Conservation (phyloP, 495 filamentous ascomycete species). For the Penicillium angulare region DNA sequence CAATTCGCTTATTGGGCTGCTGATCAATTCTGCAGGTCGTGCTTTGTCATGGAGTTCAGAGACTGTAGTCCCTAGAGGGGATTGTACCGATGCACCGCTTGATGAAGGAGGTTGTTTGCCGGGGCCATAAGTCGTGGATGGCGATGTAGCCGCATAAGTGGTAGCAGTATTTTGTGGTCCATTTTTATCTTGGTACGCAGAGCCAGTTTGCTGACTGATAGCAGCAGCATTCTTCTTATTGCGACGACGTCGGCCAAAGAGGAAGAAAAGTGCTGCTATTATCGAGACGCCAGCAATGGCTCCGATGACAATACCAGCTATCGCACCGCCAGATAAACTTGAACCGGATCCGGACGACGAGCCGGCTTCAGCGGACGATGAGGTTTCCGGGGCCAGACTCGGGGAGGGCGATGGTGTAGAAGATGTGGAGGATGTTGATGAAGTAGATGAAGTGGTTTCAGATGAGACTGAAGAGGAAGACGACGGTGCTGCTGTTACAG, state of each 20-base stretch:
- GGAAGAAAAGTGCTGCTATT: slow-evolving; percentile 2
- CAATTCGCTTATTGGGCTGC: neutral
- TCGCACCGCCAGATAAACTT: slow-evolving; percentile 9
- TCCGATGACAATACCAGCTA: slow-evolving; percentile 18
- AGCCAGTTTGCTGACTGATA: neutral
- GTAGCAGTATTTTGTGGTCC: neutral
- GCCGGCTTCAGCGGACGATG: neutral
- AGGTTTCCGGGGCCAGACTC: neutral
- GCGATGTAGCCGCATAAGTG: neutral
- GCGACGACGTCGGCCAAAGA: slow-evolving; percentile 1
- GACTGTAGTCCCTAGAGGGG: neutral
- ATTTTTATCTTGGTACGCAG: neutral
- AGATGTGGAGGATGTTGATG: neutral
- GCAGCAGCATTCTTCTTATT: slow-evolving; percentile 1
- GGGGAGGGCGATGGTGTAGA: neutral
- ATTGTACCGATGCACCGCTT: neutral
- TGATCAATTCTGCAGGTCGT: neutral
- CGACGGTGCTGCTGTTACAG: neutral
- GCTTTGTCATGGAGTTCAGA: neutral
- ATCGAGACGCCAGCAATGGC: slow-evolving; percentile 4
- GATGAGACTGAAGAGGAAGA: neutral
- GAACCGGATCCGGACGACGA: neutral
- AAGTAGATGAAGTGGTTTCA: neutral
- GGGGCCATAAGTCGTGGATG: neutral
- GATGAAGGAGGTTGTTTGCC: neutral